Conservation (phyloP, 2,329 filamentous ascomycete species). For the Talaromyces sp. region DNA sequence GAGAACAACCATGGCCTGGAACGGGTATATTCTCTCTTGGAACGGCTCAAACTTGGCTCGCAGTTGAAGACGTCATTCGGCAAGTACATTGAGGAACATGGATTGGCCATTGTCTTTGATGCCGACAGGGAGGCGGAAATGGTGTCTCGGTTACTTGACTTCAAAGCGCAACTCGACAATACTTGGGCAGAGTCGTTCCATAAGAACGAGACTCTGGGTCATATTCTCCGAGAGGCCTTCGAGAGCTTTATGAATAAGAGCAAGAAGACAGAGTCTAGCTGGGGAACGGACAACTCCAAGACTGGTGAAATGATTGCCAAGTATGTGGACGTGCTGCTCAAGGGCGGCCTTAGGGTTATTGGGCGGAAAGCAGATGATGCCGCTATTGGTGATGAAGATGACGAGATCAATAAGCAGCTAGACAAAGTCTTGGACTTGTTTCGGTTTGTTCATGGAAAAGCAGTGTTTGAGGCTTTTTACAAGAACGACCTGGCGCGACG, state of each 20-base stretch:
- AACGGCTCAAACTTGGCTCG: constrained; percentile 64
- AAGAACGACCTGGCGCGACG: constrained; percentile 92
- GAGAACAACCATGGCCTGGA: constrained; percentile 66
- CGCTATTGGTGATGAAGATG: constrained; percentile 77
- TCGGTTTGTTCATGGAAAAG: constrained; percentile 94
- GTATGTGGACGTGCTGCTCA: constrained; percentile 83
- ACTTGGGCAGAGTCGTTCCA: constrained; percentile 73
- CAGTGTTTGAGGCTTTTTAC: constrained; percentile 98
- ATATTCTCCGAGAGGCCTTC: constrained; percentile 78
- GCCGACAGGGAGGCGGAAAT: constrained; percentile 74
- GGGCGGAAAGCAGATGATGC: constrained; percentile 43
- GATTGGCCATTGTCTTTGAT: constrained; percentile 73
- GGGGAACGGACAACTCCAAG: constrained; percentile 81
- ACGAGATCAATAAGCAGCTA: constrained; percentile 83
- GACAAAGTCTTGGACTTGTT: constrained; percentile 93
- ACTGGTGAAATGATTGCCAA: constrained; percentile 99
- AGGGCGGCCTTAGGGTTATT: constrained; percentile 72
- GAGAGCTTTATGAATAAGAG: constrained; percentile 86
- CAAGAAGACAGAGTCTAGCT: constrained; percentile 64
- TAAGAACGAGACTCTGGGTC: constrained; percentile 69
- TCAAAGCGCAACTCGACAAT: constrained; percentile 73
- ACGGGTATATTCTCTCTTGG: constrained; percentile 71
- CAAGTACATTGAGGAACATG: constrained; percentile 70
- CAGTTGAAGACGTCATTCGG: constrained; percentile 69
- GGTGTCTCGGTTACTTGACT: constrained; percentile 73